Evolutionary conservation across 129 eudicot species (phyloP).

Genomic region (Tagetes patula): DNA sequence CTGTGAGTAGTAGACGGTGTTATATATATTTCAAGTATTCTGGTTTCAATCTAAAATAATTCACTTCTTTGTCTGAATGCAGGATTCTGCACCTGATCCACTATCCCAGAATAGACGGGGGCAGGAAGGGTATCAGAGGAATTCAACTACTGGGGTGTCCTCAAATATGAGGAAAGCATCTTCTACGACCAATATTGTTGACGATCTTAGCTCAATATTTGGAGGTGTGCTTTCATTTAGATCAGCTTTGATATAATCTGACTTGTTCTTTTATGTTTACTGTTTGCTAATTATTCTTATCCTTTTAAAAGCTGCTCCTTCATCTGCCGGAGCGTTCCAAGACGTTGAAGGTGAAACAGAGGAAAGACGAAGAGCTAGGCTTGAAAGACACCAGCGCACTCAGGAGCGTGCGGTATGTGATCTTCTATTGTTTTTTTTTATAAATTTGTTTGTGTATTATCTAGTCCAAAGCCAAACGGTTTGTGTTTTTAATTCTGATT

Average conservation of each 20-base stretch:
- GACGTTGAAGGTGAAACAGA: slow-evolving; percentile 97
- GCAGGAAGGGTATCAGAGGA: slow-evolving; percentile 52
- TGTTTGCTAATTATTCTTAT: slow-evolving; percentile 22
- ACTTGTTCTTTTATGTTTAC: slow-evolving; percentile 11
- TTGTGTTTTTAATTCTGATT: slow-evolving; percentile 4
- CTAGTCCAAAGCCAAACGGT: neutral
- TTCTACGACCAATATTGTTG: slow-evolving; percentile 81
- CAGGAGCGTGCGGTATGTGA: slow-evolving; percentile 95
- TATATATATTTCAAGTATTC: neutral
- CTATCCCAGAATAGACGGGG: slow-evolving; percentile 66
- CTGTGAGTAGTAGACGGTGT: slow-evolving; percentile 54
- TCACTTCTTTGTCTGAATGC: slow-evolving; percentile 9
- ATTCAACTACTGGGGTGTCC: slow-evolving; percentile 51
- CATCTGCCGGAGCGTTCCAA: slow-evolving; percentile 69
- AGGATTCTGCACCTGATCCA: slow-evolving; percentile 43
- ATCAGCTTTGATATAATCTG: slow-evolving; percentile 14
- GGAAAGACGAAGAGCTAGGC: slow-evolving; percentile 93
- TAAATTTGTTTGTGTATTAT: slow-evolving; percentile 8
- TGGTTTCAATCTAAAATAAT: neutral
- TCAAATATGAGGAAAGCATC: slow-evolving; percentile 82
- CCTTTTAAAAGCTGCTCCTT: slow-evolving; percentile 52
- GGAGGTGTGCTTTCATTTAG: slow-evolving; percentile 56
- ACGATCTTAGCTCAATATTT: slow-evolving; percentile 88
- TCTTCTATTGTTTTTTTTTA: slow-evolving; percentile 13
- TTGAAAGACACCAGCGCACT: slow-evolving; percentile 97